Conservation (phyloP, 2,329 filamentous ascomycete species). For the Exophiala sp. region DNA sequence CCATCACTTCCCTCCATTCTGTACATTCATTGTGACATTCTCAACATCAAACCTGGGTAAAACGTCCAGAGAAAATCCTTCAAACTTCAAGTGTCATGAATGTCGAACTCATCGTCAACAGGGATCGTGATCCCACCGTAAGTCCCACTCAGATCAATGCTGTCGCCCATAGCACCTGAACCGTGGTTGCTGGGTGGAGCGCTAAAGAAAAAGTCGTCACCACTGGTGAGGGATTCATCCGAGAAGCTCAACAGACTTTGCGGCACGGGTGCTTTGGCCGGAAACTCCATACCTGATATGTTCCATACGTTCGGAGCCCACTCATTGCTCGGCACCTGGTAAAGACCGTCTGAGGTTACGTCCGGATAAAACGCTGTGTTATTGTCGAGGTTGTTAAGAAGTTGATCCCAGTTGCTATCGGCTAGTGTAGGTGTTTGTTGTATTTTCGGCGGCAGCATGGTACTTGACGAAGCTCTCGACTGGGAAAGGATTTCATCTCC, state of each 20-base stretch:
- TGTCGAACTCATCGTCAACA: slow-evolving; percentile 28
- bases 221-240: slow-evolving; percentile 57
- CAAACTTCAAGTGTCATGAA: slow-evolving; percentile 17
- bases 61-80: background rate
- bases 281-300: slow-evolving; percentile 37
- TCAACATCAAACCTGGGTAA: background rate
- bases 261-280: slow-evolving; percentile 32
- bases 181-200: slow-evolving; percentile 25
- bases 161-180: slow-evolving; percentile 20
- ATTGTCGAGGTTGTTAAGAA: slow-evolving; percentile 71
- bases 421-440: slow-evolving; percentile 35
- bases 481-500: slow-evolving; percentile 31
- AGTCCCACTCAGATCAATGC: slow-evolving; percentile 14
- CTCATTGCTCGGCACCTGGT: slow-evolving; percentile 32
- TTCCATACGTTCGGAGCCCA: slow-evolving; percentile 40
- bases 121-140: slow-evolving; percentile 40
- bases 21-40: too few relatives aligned
- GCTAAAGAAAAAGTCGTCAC: slow-evolving; percentile 44
- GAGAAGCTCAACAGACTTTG: slow-evolving; percentile 59
- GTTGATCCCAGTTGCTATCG: slow-evolving; percentile 74
- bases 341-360: slow-evolving; percentile 28
- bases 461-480: slow-evolving; percentile 37
- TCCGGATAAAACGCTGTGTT: slow-evolving; percentile 27
- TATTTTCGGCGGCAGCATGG: slow-evolving; percentile 40
- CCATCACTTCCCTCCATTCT: background rate